Conservation (phyloP, 768 basidiomycete genomes). For the Steccherinum ochraceum region DNA sequence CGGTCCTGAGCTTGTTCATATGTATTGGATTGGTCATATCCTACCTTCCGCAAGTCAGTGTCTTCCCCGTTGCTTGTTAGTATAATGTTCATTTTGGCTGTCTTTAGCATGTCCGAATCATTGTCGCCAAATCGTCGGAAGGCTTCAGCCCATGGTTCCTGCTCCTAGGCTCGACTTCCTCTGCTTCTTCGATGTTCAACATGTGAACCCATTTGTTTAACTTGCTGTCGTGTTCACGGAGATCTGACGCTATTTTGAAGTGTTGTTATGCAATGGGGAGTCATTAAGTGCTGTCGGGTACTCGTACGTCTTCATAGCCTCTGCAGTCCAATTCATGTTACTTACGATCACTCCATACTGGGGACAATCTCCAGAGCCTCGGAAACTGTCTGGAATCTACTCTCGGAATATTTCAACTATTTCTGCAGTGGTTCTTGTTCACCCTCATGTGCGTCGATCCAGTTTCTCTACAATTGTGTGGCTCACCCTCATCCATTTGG, state of each 20-base stretch:
- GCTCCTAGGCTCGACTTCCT: slow-evolving; percentile 80
- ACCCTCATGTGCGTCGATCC: slow-evolving; percentile 64
- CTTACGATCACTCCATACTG: too few relatives aligned
- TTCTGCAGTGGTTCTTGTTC: slow-evolving; percentile 81
- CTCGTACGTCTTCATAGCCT: slow-evolving; percentile 45
- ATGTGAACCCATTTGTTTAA: slow-evolving; percentile 40
- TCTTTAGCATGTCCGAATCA: slow-evolving; percentile 71
- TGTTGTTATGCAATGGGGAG: slow-evolving; percentile 77
- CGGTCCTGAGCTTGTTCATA: slow-evolving; percentile 58
- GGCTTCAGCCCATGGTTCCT: slow-evolving; percentile 92
- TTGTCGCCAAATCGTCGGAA: slow-evolving; percentile 69
- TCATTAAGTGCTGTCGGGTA: slow-evolving; percentile 74
- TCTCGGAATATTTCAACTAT: slow-evolving; percentile 79
- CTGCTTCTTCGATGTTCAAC: slow-evolving; percentile 79
- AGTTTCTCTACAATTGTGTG: neutral
- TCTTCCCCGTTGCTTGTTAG: slow-evolving; percentile 17
- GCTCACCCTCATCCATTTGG: neutral
- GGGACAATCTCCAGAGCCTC: slow-evolving; percentile 42
- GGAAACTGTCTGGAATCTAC: slow-evolving; percentile 74
- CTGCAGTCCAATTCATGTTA: neutral
- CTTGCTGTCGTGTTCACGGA: slow-evolving; percentile 1
- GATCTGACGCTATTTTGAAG: slow-evolving; percentile 31
- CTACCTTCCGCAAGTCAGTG: slow-evolving; percentile 74
- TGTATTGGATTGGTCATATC: slow-evolving; percentile 71
- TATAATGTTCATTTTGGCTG: too few relatives aligned